Evolutionary conservation across 177 flowering plant genomes (phyloP).

Genomic region (Telopea speciosissima): DNA sequence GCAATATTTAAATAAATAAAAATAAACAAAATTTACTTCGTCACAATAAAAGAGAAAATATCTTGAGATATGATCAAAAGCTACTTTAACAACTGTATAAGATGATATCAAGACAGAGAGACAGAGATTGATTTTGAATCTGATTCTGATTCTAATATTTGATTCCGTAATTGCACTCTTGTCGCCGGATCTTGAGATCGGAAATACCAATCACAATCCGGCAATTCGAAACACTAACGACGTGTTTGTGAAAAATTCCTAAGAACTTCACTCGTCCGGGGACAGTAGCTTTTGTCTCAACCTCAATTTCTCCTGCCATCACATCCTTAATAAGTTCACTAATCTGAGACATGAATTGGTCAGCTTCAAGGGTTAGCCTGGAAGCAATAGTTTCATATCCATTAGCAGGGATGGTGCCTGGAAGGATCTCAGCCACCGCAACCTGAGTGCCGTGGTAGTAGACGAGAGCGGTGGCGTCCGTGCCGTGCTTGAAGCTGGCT

Average conservation of each 20-base stretch:
- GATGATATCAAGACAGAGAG: too few relatives aligned
- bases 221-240: constrained; percentile 28
- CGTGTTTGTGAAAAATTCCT: constrained; percentile 32
- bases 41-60: too few relatives aligned
- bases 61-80: too few relatives aligned
- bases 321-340: constrained; percentile 25
- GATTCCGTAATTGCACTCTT: constrained; percentile 27
- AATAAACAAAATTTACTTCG: too few relatives aligned
- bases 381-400: constrained; percentile 20
- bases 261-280: constrained; percentile 40
- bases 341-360: constrained; percentile 18
- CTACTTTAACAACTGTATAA: too few relatives aligned
- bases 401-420: constrained; percentile 35
- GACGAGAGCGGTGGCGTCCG: background rate
- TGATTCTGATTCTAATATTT: constrained; percentile 16
- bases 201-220: constrained; percentile 8
- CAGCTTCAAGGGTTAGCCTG: constrained; percentile 28
- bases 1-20: too few relatives aligned
- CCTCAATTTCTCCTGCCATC: constrained; percentile 25
- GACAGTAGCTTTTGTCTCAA: constrained; percentile 26
- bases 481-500: too few relatives aligned
- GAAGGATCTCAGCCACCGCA: constrained; percentile 34
- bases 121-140: too few relatives aligned
- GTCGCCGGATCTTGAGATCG: constrained; percentile 26
- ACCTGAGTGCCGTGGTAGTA: constrained; percentile 29